A percentile compares a stretch with the other conserved stretches of the same genome.
phyloP scores from a whole-genome alignment of 139 green algal species.

The Chlorella sp. region DNA sequence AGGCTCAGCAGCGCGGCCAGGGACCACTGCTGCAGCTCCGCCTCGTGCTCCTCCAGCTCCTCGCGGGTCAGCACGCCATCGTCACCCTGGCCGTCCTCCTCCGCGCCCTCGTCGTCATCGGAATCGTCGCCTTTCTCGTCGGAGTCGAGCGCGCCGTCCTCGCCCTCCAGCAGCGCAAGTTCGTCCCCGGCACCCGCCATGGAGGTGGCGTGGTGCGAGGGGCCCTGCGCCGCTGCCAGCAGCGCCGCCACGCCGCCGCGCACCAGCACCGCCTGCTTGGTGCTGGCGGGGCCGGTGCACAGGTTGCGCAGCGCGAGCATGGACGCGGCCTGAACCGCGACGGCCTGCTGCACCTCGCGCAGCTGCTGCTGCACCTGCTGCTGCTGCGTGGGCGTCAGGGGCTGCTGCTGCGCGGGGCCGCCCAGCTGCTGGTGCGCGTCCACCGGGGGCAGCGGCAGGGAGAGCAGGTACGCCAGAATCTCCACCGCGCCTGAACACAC shows the following conservation, averaged over 20 bases:
- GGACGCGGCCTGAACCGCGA: not conserved
- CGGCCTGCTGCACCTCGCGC: no score
- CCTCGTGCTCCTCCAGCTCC: not conserved
- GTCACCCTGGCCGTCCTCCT: no score
- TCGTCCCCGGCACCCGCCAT: no score
- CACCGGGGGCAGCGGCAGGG: not conserved
- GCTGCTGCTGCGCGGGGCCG: no score
- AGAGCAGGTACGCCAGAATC: not conserved
- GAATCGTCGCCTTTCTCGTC: no score
- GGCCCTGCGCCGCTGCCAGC: not conserved
- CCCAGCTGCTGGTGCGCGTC: no score
- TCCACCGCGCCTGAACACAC: not conserved
- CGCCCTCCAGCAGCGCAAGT: not conserved
- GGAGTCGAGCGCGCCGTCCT: not conserved
- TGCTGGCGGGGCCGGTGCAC: not conserved
- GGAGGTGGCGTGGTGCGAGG: not conserved
- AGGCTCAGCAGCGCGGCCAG: not conserved
- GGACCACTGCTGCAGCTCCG: not conserved
- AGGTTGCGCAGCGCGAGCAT: not conserved
- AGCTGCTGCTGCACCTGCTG: no score
- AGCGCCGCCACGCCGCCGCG: no score
- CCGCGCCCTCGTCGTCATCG: no score
- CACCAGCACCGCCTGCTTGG: not conserved
- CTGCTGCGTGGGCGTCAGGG: not conserved
- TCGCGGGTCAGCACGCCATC: no score